A percentile compares a stretch with the other conserved stretches of the same genome.
These are phyloP conservation scores for Sclerotinia sclerotiorum DNA, from an alignment of 2,329 filamentous ascomycete species.

Conservation along the genomic window DNA sequence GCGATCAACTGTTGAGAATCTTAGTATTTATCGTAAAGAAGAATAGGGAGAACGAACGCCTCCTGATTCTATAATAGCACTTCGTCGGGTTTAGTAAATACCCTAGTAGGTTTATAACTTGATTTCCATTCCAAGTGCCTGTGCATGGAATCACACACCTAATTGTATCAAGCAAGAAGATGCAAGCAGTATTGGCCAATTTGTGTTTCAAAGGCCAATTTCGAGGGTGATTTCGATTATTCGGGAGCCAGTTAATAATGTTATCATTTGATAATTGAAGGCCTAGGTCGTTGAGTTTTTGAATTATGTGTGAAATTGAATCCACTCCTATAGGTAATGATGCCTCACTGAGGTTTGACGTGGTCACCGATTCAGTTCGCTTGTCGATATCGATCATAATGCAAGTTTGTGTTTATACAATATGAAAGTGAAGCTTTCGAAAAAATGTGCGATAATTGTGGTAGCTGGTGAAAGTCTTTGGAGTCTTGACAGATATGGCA, in stretches of 20 bases:
- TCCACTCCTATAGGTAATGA: neutral
- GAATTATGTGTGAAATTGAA: neutral
- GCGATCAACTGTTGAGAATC: constrained; percentile 6
- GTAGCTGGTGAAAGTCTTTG: neutral
- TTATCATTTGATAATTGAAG: neutral
- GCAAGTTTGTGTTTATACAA: neutral
- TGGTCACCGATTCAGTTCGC: neutral
- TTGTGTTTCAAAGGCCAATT: constrained; percentile 17
- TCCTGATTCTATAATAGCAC: constrained; percentile 16
- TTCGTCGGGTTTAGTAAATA: neutral
- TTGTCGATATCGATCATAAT: constrained; percentile 9
- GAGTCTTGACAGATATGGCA: neutral
- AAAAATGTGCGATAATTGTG: neutral
- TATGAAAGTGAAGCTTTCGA: neutral
- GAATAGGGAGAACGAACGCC: neutral
- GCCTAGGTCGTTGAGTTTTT: constrained; percentile 4
- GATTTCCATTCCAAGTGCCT: neutral
- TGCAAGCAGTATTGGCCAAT: constrained; percentile 4
- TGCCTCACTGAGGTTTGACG: neutral
- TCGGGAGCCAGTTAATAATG: constrained; percentile 10
- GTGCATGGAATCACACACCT: neutral
- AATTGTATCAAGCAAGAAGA: constrained; percentile 19
- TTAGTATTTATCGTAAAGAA: neutral
- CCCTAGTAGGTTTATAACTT: neutral
- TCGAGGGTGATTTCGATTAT: constrained; percentile 10